phyloP scores from a whole-genome alignment of 257 asterid genomes.

The Solanum virginianum region DNA sequence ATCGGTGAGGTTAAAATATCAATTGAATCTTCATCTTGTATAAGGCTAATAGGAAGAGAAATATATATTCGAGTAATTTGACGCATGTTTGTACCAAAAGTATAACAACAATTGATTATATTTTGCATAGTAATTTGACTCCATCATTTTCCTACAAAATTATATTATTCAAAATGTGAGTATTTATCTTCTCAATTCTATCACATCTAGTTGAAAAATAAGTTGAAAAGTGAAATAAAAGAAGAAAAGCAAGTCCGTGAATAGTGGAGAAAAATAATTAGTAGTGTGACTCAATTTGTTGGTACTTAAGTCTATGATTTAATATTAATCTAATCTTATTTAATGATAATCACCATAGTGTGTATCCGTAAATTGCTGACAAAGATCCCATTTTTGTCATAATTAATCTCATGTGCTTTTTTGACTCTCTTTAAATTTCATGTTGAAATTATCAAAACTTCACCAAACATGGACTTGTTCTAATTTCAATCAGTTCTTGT shows the following conservation, averaged over 20 bases:
- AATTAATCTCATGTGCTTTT: constrained; percentile 7
- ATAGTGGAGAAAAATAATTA: not conserved
- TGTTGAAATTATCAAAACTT: not conserved
- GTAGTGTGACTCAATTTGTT: not conserved
- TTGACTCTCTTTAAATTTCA: constrained; percentile 7
- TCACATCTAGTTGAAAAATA: no score
- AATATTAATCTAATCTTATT: not conserved
- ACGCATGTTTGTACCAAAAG: not conserved
- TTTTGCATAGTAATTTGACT: not conserved
- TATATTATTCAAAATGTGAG: not conserved
- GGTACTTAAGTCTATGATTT: not conserved
- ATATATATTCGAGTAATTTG: not conserved
- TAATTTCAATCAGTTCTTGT: not conserved
- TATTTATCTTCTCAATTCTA: not conserved
- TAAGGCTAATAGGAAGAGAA: not conserved
- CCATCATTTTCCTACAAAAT: no score
- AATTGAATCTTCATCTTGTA: not conserved
- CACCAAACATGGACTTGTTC: not conserved
- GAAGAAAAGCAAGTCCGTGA: not conserved
- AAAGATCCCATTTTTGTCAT: not conserved
- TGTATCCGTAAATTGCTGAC: constrained; percentile 11
- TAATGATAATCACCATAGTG: constrained; percentile 31
- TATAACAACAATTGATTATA: no score
- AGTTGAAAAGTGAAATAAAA: no score
- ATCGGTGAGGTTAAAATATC: no score